Conservation (phyloP, 225 moss, liverwort and hornwort species). For the Anthoceros angustus region DNA sequence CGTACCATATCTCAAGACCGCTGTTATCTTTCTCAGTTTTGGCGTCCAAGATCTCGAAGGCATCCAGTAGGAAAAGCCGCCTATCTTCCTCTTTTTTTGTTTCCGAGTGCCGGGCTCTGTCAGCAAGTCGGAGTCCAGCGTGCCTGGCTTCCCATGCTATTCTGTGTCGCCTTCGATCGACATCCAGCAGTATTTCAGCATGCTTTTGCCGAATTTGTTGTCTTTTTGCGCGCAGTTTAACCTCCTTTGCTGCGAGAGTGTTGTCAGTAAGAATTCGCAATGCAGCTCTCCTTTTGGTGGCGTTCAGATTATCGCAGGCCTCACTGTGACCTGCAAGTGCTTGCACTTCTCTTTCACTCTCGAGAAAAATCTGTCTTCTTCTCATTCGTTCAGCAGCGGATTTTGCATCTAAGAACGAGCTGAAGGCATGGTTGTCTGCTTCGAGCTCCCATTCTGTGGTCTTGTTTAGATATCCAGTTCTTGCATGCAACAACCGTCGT, state of each 20-base stretch:
- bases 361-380: background rate
- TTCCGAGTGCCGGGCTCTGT: background rate
- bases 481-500: background rate
- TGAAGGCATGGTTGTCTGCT: background rate
- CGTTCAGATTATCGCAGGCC: background rate
- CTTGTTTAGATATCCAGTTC: background rate
- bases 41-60: constrained; percentile 1
- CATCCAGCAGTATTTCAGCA: background rate
- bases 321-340: background rate
- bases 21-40: background rate
- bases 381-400: background rate
- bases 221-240: background rate
- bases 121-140: background rate
- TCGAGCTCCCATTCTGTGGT: background rate
- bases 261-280: background rate
- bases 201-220: background rate
- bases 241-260: background rate
- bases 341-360: background rate
- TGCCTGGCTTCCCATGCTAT: background rate
- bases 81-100: background rate
- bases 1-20: background rate
- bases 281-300: background rate
- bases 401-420: background rate
- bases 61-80: background rate
- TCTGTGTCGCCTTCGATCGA: background rate